Base-by-base conservation (phyloP, 164 flowering plant genomes). In the Platanus orientalis region DNA sequence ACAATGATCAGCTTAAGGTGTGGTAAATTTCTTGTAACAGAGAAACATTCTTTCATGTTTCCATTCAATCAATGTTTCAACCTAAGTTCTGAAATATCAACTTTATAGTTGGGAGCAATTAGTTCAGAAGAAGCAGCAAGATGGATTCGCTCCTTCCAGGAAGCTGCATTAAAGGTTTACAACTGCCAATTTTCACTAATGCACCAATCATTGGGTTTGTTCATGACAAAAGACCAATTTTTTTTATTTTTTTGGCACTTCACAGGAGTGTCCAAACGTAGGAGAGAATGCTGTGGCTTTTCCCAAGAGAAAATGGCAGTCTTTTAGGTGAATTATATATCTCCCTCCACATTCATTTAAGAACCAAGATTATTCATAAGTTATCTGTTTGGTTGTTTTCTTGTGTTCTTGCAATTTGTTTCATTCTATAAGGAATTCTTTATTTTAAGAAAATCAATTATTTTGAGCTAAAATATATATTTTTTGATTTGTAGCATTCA, bases 71-170 rank as follows among this genome's bases (percentile, higher is more conserved):
- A 6, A 29, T n/a, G 27, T 26, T 20, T 13, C 36, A 45, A 28
- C 28, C 48, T 54, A 50, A 65, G 26, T 51, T 51, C 7, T 55
- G 29, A 51, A 20, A 21, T 66, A 67, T 71, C 26, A 29, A 57
- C 25, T 58, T 69, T 54, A 32, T 70, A 93, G 98, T 73, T 90
- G 71, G 97, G 94, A 50, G 97, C 93, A 59, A 78, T 69, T 62
- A 90, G 96, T 73, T 71, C 98, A 29, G 98, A 90, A 69, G 98
- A 93, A 76, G 92, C 98, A 29, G 96, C 93, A 42, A 81, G 75
- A 69, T 93, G 98, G 98, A 90, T 90, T 30, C 79, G 32, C 50
- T 80, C 77, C 40, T 73, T 93, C 55, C 83, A 81, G 67, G 84
- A 90, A 57, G 89, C 84, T 51, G 81, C 88, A 17, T 53, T 71